Conservation (phyloP, 2,329 filamentous ascomycete species). For the Ascochyta clinopodiicola region DNA sequence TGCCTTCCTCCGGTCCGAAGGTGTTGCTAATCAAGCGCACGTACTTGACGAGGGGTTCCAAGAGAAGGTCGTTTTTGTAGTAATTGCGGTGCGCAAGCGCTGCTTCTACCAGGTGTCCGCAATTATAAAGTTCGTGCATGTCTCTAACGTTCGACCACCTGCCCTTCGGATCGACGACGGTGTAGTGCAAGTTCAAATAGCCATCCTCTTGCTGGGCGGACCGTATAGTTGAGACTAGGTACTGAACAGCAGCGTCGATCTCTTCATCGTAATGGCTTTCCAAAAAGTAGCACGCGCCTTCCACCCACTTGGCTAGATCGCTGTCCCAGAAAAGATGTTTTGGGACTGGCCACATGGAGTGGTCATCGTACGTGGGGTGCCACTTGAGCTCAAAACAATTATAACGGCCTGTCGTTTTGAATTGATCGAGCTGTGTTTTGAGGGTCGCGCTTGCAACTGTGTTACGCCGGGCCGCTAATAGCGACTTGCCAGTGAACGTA, state of each 20-base stretch:
- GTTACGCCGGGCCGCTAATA: slow-evolving; percentile 14
- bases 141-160: slow-evolving; percentile 66
- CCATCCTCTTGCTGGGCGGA: slow-evolving; percentile 65
- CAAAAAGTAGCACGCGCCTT: slow-evolving; percentile 66
- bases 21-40: slow-evolving; percentile 58
- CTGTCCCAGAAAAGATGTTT: slow-evolving; percentile 68
- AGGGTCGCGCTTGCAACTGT: slow-evolving; percentile 17
- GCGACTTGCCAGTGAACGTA: slow-evolving; percentile 12
- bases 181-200: slow-evolving; percentile 69
- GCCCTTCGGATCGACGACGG: slow-evolving; percentile 62
- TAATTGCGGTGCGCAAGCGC: slow-evolving; percentile 45
- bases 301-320: slow-evolving; percentile 67
- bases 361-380: slow-evolving; percentile 61
- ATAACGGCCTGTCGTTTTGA: slow-evolving; percentile 32
- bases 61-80: slow-evolving; percentile 59
- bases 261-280: slow-evolving; percentile 52
- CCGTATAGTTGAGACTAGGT: slow-evolving; percentile 65
- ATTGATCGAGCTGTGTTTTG: slow-evolving; percentile 16
- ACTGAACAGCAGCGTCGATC: slow-evolving; percentile 59
- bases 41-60: slow-evolving; percentile 62
- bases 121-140: slow-evolving; percentile 68
- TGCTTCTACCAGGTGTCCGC: slow-evolving; percentile 65
- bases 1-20: slow-evolving; percentile 59
- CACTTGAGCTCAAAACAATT: slow-evolving; percentile 65
- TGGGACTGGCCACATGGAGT: slow-evolving; percentile 62